Evolutionary conservation across 2,329 filamentous ascomycete species (phyloP), one percentile per base, ranked within the genome.

Genomic region (Mycocentrospora acerina): DNA sequence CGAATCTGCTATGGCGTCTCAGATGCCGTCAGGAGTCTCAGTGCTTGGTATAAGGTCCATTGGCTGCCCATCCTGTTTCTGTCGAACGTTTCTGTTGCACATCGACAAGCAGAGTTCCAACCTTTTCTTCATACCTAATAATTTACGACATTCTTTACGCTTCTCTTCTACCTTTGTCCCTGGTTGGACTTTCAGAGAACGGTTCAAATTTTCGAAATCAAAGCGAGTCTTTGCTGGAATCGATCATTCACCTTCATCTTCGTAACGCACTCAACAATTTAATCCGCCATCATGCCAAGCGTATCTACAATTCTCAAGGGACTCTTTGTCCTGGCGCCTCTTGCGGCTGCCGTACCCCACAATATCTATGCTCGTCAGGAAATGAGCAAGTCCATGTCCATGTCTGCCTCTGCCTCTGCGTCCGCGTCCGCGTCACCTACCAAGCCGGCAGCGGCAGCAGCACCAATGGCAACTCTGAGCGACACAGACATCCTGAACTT

Each of bases 401-500:
- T 9, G 19, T 32, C 34, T 12, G 32, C 32, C 12, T 30, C 47
- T 29, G 17, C 40, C 8, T 26, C 52, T 13, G 42, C 56, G n/a
- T 35, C 55, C 13, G 51, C 57, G 24, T 35, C 50, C 4, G 44
- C 53, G 29, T 37, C 52, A 31, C 29, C 55, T 24, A 40, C 35
- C 44, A 18, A 40, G 44, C 36, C 51, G 11, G 50, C 55, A 19
- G 41, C 55, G 19, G 39, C 55, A 19, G 46, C 58, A 39, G 41
- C 50, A 12, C 44, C 60, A 24, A 51, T 37, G 22, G 57, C 51
- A 37, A 64, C 59, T n/a, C 50, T 78, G 48, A 70, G 64, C 19
- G 75, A 78, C 63, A 57, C 73, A 26, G 74, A 77, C 56, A 75
- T 78, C 46, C 68, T 78, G 30, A 71, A 77, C 67, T 78, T 77